Base-by-base conservation (phyloP, 2,329 filamentous ascomycete genomes). In the Neodidymelliopsis sp. region DNA sequence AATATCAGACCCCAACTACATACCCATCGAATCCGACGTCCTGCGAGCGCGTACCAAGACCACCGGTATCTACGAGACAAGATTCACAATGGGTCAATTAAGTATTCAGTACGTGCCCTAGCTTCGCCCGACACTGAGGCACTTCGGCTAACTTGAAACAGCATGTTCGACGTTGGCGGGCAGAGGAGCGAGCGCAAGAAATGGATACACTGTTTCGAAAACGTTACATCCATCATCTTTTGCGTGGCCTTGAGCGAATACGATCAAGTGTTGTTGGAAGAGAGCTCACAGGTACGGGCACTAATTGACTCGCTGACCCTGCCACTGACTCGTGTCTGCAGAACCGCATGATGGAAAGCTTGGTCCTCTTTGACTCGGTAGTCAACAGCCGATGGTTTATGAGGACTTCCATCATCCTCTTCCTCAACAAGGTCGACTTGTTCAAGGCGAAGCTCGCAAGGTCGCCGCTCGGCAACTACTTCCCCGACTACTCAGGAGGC, bases 121-220 rank as follows among this genome's bases (percentile, higher is more conserved):
- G 13, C 43, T 48, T 56, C 39, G 42, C 57, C 65, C 65, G 65
- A 65, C 52, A 22, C 29, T 41, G 47, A 45, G 27, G 40, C 51
- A 29, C 34, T 53, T 59, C 48, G 44, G 60, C 67, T 71, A 69
- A 68, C 57, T 22, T 66, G 60, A 63, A 66, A 58, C 69, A 97
- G 93, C 78, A 99, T 99, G 94, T 99, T 99, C 71, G 94, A 99
- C 73, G 94, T 99, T 4, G 94, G 94, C 56, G 94, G 94, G 18
- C 94, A 99, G 76, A 82, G 94, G 70, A 97, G 93, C 74, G 94
- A 99, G 76, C 85, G 94, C 56, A 99, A 99, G 81, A 99, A 99
- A 79, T 99, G 94, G 94, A 99, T 99, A 70, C 94, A 99, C 77
- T 99, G 94, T 78, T 99, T 99, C 74, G 94, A 99, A 75, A 97